Base-by-base conservation (phyloP, 352 stramenopile genomes). In the Phytopythium oedochilum region DNA sequence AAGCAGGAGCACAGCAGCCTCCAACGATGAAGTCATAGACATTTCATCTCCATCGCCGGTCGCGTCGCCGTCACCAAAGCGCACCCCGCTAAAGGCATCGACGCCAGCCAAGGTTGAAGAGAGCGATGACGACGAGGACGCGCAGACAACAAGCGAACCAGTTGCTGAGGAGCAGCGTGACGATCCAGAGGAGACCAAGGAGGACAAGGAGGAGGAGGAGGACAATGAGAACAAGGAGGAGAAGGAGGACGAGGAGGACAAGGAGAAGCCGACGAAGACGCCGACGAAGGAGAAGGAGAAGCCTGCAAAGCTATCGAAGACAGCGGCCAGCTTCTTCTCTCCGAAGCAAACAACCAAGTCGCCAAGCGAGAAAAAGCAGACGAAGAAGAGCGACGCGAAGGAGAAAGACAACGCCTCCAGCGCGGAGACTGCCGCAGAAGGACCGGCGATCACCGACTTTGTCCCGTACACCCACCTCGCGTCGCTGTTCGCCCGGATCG, bases 401-500 rank as follows among this genome's bases (percentile, higher is more conserved):
- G 39, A 34, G 9, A 43, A 43, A 3, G 18, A 14, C 38, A 66
- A 3, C 47, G 46, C 17, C 50, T 59, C n/a, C 48, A 70, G 26
- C 26, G 25, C 25, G 20, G 14, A 26, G 20, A 20, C 17, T 5
- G 20, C 26, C n/a, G n/a, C n/a, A n/a, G n/a, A n/a, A n/a, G n/a
- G 49, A 38, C 23, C 20, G 35, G n/a, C 15, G 28, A 55, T 45
- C 15, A 35, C 35, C 5, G 49, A 20, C 22, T 55, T 46, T 22
- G 61, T 83, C 7, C 43, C 69, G n/a, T 94, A 92, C 59, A 65
- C 73, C 6, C 62, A 73, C 29, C 57, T 94, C 1, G 83, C 85
- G 0, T 69, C 75, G 29, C 68, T 94, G 51, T 92, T 94, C 44
- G 71, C 66, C 35, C 80, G 87, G 59, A 94, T 94, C 48, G 85